Percentiles rank a stretch among this genome's conserved stretches.
Conservation (phyloP, 331 rosid genomes). For the Stylosanthes scabra region DNA sequence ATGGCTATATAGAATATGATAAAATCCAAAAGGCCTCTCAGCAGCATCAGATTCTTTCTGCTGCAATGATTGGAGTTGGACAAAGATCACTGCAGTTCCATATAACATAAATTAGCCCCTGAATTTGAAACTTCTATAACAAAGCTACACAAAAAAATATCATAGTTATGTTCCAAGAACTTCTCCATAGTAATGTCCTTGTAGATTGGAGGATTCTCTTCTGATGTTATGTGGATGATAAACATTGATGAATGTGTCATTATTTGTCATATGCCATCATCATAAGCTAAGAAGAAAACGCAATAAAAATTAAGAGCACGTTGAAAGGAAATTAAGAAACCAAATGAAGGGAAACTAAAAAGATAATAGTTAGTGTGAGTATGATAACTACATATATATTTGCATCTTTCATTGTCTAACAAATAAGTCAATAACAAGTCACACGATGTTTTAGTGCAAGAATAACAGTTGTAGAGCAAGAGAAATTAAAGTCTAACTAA, state of each 20-base stretch:
- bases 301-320: slow-evolving; percentile 13
- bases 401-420: neutral
- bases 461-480: no score
- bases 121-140: neutral
- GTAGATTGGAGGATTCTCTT: slow-evolving; percentile 50
- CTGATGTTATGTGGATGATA: slow-evolving; percentile 38
- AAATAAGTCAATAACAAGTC: neutral
- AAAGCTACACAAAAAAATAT: neutral
- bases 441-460: no score
- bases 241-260: slow-evolving; percentile 52
- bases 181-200: slow-evolving; percentile 35
- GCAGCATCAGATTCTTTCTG: neutral
- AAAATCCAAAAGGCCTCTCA: neutral
- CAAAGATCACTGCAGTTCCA: neutral
- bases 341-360: neutral
- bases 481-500: no score
- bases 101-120: neutral
- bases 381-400: neutral
- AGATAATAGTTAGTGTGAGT: neutral
- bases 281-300: neutral
- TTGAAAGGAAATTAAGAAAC: neutral
- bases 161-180: neutral
- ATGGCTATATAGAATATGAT: neutral
- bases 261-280: slow-evolving; percentile 56
- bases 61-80: neutral